Evolutionary conservation across 257 asterid species (phyloP), one percentile per base, ranked within the genome.

Genomic region (Craterostigma plantagineum): DNA sequence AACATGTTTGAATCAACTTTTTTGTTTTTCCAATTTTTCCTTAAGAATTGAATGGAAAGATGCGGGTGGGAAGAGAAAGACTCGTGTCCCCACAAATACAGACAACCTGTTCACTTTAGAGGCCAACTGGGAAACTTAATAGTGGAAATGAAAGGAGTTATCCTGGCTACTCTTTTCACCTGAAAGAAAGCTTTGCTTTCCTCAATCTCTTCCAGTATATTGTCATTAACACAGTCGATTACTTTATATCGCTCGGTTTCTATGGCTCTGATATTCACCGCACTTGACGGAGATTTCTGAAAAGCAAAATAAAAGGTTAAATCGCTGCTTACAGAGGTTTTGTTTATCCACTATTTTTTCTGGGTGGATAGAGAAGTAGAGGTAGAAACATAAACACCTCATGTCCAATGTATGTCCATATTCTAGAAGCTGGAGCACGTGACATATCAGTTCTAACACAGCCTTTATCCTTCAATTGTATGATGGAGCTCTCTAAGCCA

Each of bases 171-270:
- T 49, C 37, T 48, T 18, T 59, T 58, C 51, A 78, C 97, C 92
- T 87, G 95, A 65, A 87, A 87, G 71, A 87, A 81, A 55, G 95
- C 90, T 68, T 53, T 74, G 76, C 95, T 81, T 62, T 87, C 97
- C 67, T 87, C 97, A 61, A 87, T 73, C 68, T 87, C 97, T 81
- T 87, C 97, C 38, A 87, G 73, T 58, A 76, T 71, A 67, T 79
- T 87, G 45, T 74, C 54, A 53, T 54, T 87, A 57, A 50, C 67
- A 65, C 62, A 53, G 70, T 81, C 81, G 44, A 79, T 70, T 45
- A 87, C 97, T 72, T 66, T 73, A 67, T 71, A 87, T 18, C 80
- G 71, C 64, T 61, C 79, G 35, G 72, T 51, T 58, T 81, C 97
- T 48, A 81, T 87, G 56, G 93, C 80, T 46, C 97, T 75, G 57